Conservation (phyloP, 2,329 filamentous ascomycete genomes). For the Trichoderma sp. region DNA sequence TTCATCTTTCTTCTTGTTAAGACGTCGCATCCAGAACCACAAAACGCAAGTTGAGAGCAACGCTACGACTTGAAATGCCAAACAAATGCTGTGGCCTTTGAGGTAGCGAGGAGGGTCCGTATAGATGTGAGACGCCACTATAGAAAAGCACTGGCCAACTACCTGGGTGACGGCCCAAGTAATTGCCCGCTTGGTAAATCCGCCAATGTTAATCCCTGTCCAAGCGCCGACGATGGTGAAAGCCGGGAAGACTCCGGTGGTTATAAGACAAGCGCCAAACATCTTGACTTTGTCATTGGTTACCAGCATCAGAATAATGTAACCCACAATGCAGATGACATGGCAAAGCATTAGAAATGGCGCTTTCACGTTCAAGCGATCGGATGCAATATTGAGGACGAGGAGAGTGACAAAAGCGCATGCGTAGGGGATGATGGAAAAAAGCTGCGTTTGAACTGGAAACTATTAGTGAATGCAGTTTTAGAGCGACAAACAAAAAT, state of each 20-base stretch:
- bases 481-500: neutral
- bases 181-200: conserved; percentile 12
- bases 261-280: conserved; percentile 4
- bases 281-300: conserved; percentile 3
- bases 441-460: neutral
- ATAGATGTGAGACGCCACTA: conserved; percentile 18
- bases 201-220: conserved; percentile 2
- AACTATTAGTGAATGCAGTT: neutral
- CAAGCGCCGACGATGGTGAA: conserved; percentile 2
- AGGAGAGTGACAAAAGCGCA: conserved; percentile 13
- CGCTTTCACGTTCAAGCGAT: neutral
- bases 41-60: neutral
- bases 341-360: conserved; percentile 13
- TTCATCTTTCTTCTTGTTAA: conserved; percentile 2
- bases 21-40: conserved; percentile 1
- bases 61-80: conserved; percentile 1
- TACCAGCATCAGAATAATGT: neutral
- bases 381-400: neutral
- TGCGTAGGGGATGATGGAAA: conserved; percentile 9
- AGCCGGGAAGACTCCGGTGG: conserved; percentile 3
- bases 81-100: conserved; percentile 1
- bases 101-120: conserved; percentile 9
- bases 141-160: conserved; percentile 13
- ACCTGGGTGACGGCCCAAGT: neutral
- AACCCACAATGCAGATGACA: neutral